Base-by-base conservation (phyloP, 2,329 filamentous ascomycete genomes). In the Plectosphaerella plurivora region DNA sequence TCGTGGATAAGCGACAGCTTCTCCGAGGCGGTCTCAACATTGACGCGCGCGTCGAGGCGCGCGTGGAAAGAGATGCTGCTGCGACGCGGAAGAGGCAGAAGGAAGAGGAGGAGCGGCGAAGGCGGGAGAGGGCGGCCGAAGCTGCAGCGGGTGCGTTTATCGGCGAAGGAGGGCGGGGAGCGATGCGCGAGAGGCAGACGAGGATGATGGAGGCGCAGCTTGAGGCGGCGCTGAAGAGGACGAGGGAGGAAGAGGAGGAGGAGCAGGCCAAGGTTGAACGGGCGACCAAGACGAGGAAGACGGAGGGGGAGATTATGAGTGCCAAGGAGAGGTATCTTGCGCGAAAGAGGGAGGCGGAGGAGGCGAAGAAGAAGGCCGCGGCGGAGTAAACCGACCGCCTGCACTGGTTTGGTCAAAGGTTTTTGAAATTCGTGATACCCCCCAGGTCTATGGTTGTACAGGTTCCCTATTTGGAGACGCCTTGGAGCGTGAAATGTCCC, bases 1-100 rank as follows among this genome's bases (percentile, higher is more conserved):
- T 94, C 2, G 86, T 90, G 24, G 89, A 95, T 65, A 93, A 91
- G 73, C 78, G 89, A n/a, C 86, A 94, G 65, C 74, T 94, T 9
- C 78, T 95, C 7, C 79, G 74, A 46, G 87, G 88, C 7, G 89
- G 89, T 24, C 76, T 95, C 49, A 95, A 95, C 61, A 71, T 94
- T 16, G 78, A 79, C 48, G 73, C 79, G 1, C 86, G 82, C 65
- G 84, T 85, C 59, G 84, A 83, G 65, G 62, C 65, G 10, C 71
- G 78, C 52, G 65, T 18, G 56, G 61, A 20, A 55, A 39, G 51
- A 39, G 56, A 58, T 39, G 50, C 56, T 55, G 25, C 56, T 56
- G 47, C 65, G 61, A 8, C 54, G 57, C 7, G 42, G 35, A 53
- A 53, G 22, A n/a, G 41, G 16, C 5, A 20, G 41, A 16, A 20